These are phyloP conservation scores for Pinus tabuliformis DNA, from an alignment of 75 land plant species.

Conservation along the genomic window DNA sequence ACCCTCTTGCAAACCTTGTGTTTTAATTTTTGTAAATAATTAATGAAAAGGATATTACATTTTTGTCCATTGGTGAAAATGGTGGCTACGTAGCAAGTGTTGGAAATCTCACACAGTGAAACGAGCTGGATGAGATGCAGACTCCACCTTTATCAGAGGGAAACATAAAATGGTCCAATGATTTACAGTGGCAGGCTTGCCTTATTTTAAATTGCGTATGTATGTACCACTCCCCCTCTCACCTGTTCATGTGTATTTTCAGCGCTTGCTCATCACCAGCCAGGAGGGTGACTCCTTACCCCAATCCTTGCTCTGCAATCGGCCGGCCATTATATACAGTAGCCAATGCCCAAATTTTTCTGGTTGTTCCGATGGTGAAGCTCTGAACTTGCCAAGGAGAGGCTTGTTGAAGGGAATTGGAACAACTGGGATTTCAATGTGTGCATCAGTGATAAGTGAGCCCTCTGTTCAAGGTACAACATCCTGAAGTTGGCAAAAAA, in stretches of 20 bases:
- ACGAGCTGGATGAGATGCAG: background rate
- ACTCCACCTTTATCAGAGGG: background rate
- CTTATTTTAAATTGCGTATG: background rate
- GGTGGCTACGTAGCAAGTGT: background rate
- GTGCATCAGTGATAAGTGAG: constrained; percentile 3
- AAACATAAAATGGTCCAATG: background rate
- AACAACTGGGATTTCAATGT: background rate
- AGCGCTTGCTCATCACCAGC: background rate
- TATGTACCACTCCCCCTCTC: background rate
- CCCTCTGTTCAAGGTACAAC: background rate
- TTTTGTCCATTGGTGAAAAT: background rate
- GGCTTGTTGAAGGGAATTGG: constrained; percentile 1
- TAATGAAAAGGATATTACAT: no score
- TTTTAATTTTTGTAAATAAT: no score
- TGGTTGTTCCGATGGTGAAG: constrained; percentile 2
- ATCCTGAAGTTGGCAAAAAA: no score
- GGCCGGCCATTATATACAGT: background rate
- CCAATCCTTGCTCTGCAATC: background rate
- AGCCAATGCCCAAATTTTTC: background rate
- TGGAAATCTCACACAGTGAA: background rate
- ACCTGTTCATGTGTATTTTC: background rate
- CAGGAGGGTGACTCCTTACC: background rate
- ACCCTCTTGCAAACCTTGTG: no score
- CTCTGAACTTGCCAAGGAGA: background rate
- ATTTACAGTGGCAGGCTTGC: background rate